A percentile compares a stretch with the other conserved stretches of the same genome.
Evolutionary conservation across 2,329 filamentous ascomycete species (phyloP).

Genomic region (Didymella exigua): DNA sequence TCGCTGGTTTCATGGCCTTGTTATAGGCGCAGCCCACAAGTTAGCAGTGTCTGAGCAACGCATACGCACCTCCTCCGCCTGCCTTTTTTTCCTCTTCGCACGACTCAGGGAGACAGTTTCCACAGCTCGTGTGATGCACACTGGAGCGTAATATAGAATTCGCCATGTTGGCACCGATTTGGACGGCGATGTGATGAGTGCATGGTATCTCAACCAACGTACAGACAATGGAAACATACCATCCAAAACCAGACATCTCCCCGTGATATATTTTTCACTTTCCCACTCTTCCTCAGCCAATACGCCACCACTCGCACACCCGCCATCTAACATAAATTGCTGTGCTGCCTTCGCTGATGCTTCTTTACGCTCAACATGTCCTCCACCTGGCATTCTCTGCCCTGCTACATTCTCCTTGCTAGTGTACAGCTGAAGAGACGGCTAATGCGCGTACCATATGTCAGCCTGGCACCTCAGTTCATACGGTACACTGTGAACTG

Average conservation of each 20-base stretch:
- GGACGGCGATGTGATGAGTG: background rate
- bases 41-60: background rate
- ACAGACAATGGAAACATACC: background rate
- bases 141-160: background rate
- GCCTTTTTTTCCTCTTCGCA: background rate
- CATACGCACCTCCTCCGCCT: background rate
- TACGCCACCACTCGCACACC: too few species aligned
- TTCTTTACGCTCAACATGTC: background rate
- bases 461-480: too few species aligned
- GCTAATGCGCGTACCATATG: background rate
- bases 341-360: too few species aligned
- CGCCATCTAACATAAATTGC: too few species aligned
- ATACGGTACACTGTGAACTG: too few species aligned
- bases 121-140: background rate
- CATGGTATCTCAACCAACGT: too few species aligned
- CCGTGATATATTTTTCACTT: background rate
- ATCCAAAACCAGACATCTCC: background rate
- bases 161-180: background rate
- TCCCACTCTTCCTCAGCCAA: too few species aligned
- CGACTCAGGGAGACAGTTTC: background rate
- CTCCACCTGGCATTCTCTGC: background rate
- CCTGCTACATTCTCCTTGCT: background rate
- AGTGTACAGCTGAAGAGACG: background rate
- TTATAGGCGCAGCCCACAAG: background rate
- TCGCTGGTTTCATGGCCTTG: slow-evolving; percentile 2